These are phyloP conservation scores for Gossypium raimondii DNA, from an alignment of 345 rosid species.

Conservation along the genomic window DNA sequence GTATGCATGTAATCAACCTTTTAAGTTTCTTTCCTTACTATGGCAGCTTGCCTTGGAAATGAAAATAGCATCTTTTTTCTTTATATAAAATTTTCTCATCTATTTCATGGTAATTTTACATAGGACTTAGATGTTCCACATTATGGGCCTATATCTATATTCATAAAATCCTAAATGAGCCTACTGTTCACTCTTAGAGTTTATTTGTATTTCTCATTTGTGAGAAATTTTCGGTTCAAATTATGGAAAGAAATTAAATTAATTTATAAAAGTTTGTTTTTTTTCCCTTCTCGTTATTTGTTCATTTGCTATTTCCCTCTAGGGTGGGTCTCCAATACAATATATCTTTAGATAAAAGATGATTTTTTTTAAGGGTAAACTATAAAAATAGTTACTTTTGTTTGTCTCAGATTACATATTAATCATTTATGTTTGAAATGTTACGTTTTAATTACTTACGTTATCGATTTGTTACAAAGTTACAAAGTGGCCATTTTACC, in stretches of 20 bases:
- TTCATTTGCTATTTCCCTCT: not conserved
- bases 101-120: too few relatives aligned
- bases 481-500: too few relatives aligned
- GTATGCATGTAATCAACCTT: constrained; percentile 29
- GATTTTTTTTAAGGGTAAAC: too few relatives aligned
- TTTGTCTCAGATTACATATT: too few relatives aligned
- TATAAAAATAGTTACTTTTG: too few relatives aligned
- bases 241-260: not conserved
- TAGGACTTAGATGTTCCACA: not conserved
- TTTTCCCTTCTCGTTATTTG: not conserved
- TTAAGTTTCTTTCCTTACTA: not conserved
- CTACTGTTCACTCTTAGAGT: too few relatives aligned
- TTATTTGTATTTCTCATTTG: not conserved
- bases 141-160: not conserved
- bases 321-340: too few relatives aligned
- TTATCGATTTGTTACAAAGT: too few relatives aligned
- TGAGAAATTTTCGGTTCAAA: not conserved
- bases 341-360: too few relatives aligned
- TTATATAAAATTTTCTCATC: not conserved
- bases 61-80: constrained; percentile 1
- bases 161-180: not conserved
- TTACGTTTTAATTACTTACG: too few relatives aligned
- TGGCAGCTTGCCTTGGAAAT: constrained; percentile 18
- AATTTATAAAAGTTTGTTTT: not conserved
- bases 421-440: not conserved